These are phyloP conservation scores for Vitis hybrid DNA, from an alignment of 177 flowering plant species.

Conservation along the genomic window DNA sequence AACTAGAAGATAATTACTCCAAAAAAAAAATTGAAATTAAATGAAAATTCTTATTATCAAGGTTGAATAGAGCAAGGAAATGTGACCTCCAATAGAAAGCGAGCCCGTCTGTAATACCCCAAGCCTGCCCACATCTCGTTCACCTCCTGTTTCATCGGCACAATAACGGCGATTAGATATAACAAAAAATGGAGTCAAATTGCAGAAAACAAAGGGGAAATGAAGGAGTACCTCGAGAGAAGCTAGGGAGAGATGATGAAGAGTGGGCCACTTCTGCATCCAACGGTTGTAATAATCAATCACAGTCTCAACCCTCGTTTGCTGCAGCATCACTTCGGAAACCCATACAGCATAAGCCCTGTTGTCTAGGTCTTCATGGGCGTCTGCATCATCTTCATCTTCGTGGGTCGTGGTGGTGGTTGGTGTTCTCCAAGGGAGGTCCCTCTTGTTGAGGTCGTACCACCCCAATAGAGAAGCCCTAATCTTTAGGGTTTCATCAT, in stretches of 20 bases:
- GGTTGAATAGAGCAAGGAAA: not conserved
- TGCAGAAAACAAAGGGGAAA: not conserved
- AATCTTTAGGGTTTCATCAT: constrained; percentile 37
- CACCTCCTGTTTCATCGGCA: constrained; percentile 60
- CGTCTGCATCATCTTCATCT: constrained; percentile 17
- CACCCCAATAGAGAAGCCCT: constrained; percentile 68
- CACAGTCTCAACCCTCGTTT: constrained; percentile 89
- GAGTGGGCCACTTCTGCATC: constrained; percentile 92
- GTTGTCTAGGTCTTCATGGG: constrained; percentile 28
- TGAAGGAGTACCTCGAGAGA: constrained; percentile 66
- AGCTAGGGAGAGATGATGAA: constrained; percentile 75
- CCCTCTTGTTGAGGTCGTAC: constrained; percentile 76
- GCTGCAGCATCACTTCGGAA: constrained; percentile 96
- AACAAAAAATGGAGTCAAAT: too few species aligned
- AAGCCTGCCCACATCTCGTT: constrained; percentile 99
- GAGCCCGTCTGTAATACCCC: constrained; percentile 93
- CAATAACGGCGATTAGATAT: not conserved
- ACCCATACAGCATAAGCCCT: constrained; percentile 94
- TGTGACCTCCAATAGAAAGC: constrained; percentile 82
- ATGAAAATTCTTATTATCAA: not conserved
- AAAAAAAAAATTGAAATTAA: too few species aligned
- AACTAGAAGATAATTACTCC: too few species aligned
- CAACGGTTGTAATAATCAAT: constrained; percentile 81
- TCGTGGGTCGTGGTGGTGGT: constrained; percentile 7
- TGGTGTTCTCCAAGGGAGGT: constrained; percentile 71